Base-by-base conservation (phyloP, 2,329 filamentous ascomycete species). In the Bipolaris victoriae region DNA sequence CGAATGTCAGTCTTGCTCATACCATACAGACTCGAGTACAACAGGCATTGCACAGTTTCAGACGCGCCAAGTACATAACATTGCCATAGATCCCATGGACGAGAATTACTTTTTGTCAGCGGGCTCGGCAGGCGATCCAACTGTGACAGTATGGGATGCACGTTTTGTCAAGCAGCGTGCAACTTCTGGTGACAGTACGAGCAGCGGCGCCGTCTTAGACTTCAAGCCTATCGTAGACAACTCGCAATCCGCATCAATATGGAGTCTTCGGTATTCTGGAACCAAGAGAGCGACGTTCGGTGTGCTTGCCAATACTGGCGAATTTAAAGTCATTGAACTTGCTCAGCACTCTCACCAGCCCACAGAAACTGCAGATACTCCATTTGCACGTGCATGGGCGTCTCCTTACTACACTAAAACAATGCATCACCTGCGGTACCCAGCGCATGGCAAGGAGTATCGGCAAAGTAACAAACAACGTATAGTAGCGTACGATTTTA, bases 81-180 rank as follows among this genome's bases (percentile, higher is more conserved):
- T 95, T 52, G 85, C 90, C 15, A 90, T 95, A 58, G 90, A 95
- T 77, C 90, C 90, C 58, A 81, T 87, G 20, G 90, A 96, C 66
- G 86, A 89, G 63, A 92, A 95, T 66, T 94, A 92, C 75, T 94
- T 95, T 77, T 88, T 91, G 1, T 93, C 91, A 1, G 91, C 90
- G 13, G 81, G 81, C 1, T 88, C 89, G 2, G 79, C 91, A 11
- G 90, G 91, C 57, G 88, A 91, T 48, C 88, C 90, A 0, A 86
- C 87, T 7, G 82, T 94, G 49, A 88, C 89, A 73, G 83, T 94
- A 31, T 94, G 90, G 90, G 90, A 94, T 70, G 86, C 88, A 24
- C 87, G 90, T 5, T 82, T 78, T 67, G 74, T 74, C 24, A 69
- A 70, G 55, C 65, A 74, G 64, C 60, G 69, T 39, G 60, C 58